Evolutionary conservation across 495 filamentous ascomycete genomes (phyloP), one percentile per base, ranked within the genome.

Genomic region (Astrothelium macrocarpum): DNA sequence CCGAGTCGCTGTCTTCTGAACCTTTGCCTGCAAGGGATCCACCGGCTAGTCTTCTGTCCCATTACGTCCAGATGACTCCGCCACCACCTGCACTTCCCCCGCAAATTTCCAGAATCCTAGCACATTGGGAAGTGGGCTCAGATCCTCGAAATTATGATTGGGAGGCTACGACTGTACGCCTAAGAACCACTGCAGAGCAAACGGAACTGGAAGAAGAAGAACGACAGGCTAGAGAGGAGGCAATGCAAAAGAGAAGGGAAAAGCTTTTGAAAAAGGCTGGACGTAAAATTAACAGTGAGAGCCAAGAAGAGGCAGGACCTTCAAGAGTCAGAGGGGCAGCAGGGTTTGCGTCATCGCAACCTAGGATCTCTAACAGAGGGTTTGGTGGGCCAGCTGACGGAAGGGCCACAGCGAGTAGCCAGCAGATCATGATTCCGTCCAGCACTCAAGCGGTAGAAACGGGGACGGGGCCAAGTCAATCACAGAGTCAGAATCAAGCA

Each of bases 401-500:
- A 59, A 34, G 62, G 66, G 29, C 12, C 64, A 18, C 58, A 61
- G 18, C 53, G 62, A 12, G 36, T 62, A 7, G 62, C 43, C 49
- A 60, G 59, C 26, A 28, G 60, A 4, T 26, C 66, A 7, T 59
- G 66, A 7, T 29, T 49, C n/a, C n/a, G 18, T 49, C 32, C 12
- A 64, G 66, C 32, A 64, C 59, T 56, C 64, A 60, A 45, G 11
- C 43, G 3, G 23, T 29, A 1, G 28, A 53, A n/a, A 23, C 0
- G 1, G 43, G 45, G 32, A 29, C 39, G 9, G 20, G 59, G 10
- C 26, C 56, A 2, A 64, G 29, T 31, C 60, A 56, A 23, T 29
- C 46, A 20, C 62, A 64, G 39, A 65, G 39, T 36, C 68, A 71
- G 58, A 65, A 28, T 59, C 65, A 71, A 32, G 59, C 26, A 18